A percentile compares a stretch with the other conserved stretches of the same genome.
Evolutionary conservation across 306 rosid species (phyloP).

Genomic region (Acacia melanoxylon): DNA sequence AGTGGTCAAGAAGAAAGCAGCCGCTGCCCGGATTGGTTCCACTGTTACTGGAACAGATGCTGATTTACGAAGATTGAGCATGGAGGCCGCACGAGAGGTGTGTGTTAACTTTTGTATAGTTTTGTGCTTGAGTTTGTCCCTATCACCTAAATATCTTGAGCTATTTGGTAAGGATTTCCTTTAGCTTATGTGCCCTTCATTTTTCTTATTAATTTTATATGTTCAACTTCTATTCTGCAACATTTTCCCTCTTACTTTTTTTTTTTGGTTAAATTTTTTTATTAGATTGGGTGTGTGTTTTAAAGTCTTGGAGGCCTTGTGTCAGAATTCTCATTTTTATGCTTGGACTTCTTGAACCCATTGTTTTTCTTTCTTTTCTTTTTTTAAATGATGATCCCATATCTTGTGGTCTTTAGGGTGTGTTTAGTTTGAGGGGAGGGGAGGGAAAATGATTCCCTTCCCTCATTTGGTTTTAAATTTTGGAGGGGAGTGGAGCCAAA

Average conservation of each 20-base stretch:
- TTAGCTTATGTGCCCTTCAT: no score
- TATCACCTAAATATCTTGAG: neutral
- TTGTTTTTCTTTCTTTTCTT: neutral
- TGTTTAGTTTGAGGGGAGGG: no score
- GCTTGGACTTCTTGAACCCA: neutral
- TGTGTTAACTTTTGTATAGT: slow-evolving; percentile 10
- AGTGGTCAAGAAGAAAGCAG: slow-evolving; percentile 73
- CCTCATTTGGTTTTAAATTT: no score
- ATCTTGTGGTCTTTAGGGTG: neutral
- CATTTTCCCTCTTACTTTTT: neutral
- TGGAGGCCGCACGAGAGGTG: slow-evolving; percentile 99
- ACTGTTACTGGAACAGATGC: slow-evolving; percentile 99
- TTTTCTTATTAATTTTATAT: no score
- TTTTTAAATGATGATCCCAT: neutral
- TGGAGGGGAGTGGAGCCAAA: no score
- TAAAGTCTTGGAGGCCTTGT: neutral
- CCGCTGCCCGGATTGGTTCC: slow-evolving; percentile 74
- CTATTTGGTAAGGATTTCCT: neutral
- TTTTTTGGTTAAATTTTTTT: neutral
- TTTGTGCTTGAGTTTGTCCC: neutral
- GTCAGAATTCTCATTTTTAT: neutral
- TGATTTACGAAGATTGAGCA: slow-evolving; percentile 98
- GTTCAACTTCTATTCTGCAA: neutral
- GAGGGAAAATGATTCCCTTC: no score
- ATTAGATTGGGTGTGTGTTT: neutral